Base-by-base conservation (phyloP, 495 filamentous ascomycete species). In the Daldinia childiae region DNA sequence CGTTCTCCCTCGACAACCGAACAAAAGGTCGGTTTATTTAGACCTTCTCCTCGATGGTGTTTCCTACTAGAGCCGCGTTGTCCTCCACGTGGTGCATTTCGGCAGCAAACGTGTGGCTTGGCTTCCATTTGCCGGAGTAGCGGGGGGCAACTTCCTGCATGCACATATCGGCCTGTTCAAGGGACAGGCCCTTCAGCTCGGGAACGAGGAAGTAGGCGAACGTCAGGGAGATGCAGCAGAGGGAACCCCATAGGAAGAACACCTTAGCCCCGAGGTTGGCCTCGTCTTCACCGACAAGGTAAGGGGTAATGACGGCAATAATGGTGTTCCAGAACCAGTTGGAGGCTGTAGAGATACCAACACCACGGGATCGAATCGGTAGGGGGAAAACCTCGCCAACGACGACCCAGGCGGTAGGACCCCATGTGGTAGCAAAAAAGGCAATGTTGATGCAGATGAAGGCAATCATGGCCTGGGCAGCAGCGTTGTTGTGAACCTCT, bases 131-230 rank as follows among this genome's bases (percentile, higher is more conserved):
- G 74, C 79, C 65, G 26, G 87, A 90, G 21, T 79, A 84, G 21
- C 86, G 75, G 5, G 90, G 87, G n/a, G 81, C 87, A 14, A 83
- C 81, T 75, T 92, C 90, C 70, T 90, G 88, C 86, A 94, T 85
- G 85, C 91, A 92, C 81, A 88, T 86, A 76, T 93, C 91, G 68
- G 92, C 89, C 77, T 94, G 90, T 80, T 94, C 91, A 64, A 93
- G 89, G 19, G 90, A 89, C 15, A 93, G 83, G 66, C 90, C 91
- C 85, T 91, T 92, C 71, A 90, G 92, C 82, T 92, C 90, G 50
- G 89, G 89, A 34, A 93, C 86, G 60, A 92, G 83, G 86, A 89
- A 90, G 83, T 90, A 92, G 54, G 89, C 86, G 79, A 88, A 92
- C 58, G 87, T 71, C 54, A 90, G 79, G 68, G 85, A 87, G 51